Conservation (phyloP, 257 asterid species). For the Capsicum pubescens region DNA sequence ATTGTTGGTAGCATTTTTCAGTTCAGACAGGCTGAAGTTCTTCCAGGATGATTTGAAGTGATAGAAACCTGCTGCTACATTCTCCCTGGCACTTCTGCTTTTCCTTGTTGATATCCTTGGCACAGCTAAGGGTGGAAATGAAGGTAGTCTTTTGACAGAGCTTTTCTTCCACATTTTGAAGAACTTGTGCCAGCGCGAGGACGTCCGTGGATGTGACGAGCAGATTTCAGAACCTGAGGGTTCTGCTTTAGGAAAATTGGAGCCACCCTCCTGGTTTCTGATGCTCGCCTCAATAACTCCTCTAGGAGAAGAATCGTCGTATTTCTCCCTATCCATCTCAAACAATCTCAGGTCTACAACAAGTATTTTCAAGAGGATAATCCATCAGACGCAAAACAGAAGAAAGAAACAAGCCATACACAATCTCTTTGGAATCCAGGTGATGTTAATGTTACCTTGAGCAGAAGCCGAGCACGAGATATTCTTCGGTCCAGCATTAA, state of each 20-base stretch:
- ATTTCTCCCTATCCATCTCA: slow-evolving; percentile 41
- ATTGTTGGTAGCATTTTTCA: slow-evolving; percentile 57
- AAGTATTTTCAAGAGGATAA: background rate
- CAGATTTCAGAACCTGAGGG: background rate
- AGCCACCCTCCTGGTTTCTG: slow-evolving; percentile 27
- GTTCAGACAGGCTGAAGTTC: slow-evolving; percentile 55
- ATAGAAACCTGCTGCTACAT: slow-evolving; percentile 28
- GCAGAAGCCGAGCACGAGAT: slow-evolving; percentile 48
- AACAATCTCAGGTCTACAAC: slow-evolving; percentile 51
- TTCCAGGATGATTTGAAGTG: slow-evolving; percentile 52
- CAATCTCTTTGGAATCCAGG: background rate
- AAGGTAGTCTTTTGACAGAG: slow-evolving; percentile 42
- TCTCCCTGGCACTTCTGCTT: slow-evolving; percentile 40
- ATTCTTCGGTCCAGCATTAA: background rate
- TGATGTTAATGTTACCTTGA: slow-evolving; percentile 49
- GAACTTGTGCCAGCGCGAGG: slow-evolving; percentile 54
- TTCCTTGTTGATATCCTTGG: slow-evolving; percentile 47
- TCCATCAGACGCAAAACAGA: background rate
- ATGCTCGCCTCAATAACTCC: slow-evolving; percentile 44
- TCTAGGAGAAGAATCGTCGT: slow-evolving; percentile 39
- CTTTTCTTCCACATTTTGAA: slow-evolving; percentile 52
- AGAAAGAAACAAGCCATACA: background rate
- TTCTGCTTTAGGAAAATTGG: slow-evolving; percentile 28
- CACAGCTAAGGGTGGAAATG: slow-evolving; percentile 48
- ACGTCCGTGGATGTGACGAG: slow-evolving; percentile 26